A percentile compares a stretch with the other conserved stretches of the same genome.
Conservation (phyloP, 805 yeast species). For the Sugiyamaella qingdaonensis region DNA sequence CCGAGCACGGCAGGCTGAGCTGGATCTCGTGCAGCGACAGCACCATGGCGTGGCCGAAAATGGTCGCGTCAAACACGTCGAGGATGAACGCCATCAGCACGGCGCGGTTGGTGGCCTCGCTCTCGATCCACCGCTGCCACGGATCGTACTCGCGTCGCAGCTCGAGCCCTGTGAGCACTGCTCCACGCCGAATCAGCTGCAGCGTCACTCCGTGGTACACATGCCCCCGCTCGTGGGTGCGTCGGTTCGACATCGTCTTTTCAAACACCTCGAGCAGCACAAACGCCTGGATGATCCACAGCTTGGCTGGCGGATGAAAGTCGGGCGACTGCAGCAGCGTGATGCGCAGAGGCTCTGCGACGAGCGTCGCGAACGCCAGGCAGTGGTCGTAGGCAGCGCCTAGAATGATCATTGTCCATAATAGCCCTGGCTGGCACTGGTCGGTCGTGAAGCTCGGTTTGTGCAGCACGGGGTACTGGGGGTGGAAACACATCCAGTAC, state of each 20-base stretch:
- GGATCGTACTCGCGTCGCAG: constrained; percentile 27
- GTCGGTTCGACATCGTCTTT: constrained; percentile 63
- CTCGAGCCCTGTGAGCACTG: constrained; percentile 45
- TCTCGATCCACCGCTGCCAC: constrained; percentile 70
- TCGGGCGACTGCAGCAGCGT: constrained; percentile 64
- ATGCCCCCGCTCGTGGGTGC: constrained; percentile 75
- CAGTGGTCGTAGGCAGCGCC: constrained; percentile 46
- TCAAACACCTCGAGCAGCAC: constrained; percentile 74
- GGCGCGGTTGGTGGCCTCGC: constrained; percentile 71
- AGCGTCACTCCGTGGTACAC: constrained; percentile 84
- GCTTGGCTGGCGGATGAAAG: constrained; percentile 70
- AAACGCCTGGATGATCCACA: constrained; percentile 74
- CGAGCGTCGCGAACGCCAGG: constrained; percentile 39
- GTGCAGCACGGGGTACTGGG: constrained; percentile 56
- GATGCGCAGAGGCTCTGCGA: constrained; percentile 62
- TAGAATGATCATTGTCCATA: constrained; percentile 52
- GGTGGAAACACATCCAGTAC: constrained; percentile 59
- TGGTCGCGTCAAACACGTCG: constrained; percentile 75
- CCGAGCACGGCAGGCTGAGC: constrained; percentile 59
- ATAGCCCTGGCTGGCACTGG: constrained; percentile 44
- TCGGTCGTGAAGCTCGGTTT: constrained; percentile 52
- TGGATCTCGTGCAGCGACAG: constrained; percentile 59
- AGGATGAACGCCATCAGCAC: constrained; percentile 78
- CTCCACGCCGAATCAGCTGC: constrained; percentile 70
- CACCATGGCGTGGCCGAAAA: constrained; percentile 67